Conservation (phyloP, 2,329 filamentous ascomycete species). For the Nothopassalora personata region DNA sequence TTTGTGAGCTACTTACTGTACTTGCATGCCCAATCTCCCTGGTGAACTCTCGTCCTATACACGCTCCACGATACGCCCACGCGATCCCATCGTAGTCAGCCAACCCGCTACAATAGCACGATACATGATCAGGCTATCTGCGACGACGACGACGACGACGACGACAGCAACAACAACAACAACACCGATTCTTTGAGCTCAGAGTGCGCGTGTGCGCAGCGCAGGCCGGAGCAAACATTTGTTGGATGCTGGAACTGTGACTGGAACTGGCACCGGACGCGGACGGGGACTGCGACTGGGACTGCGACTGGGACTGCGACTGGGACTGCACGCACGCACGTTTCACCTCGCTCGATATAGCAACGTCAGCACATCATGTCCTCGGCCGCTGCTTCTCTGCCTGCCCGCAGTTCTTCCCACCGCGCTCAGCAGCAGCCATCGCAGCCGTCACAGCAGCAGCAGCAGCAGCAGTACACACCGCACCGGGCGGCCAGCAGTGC, state of each 20-base stretch:
- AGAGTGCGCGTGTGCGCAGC: neutral
- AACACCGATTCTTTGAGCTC: neutral
- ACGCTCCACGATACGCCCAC: neutral
- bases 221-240: neutral
- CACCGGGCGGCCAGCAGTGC: slow-evolving; percentile 36
- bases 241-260: neutral
- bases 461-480: slow-evolving; percentile 44
- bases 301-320: no score
- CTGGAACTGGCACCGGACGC: no score
- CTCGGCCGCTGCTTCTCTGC: slow-evolving; percentile 43
- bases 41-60: neutral
- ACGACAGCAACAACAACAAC: neutral
- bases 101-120: neutral
- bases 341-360: neutral
- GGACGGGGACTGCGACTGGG: no score
- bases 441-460: slow-evolving; percentile 28
- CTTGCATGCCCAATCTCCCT: no score
- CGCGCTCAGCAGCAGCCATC: slow-evolving; percentile 36
- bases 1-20: neutral
- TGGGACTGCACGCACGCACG: neutral
- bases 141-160: neutral
- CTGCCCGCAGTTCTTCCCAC: slow-evolving; percentile 46
- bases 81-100: neutral
- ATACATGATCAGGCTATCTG: neutral
- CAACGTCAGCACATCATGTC: slow-evolving; percentile 27